Evolutionary conservation across 495 filamentous ascomycete genomes (phyloP).

Genomic region (Hypoxylon crocopeplum): DNA sequence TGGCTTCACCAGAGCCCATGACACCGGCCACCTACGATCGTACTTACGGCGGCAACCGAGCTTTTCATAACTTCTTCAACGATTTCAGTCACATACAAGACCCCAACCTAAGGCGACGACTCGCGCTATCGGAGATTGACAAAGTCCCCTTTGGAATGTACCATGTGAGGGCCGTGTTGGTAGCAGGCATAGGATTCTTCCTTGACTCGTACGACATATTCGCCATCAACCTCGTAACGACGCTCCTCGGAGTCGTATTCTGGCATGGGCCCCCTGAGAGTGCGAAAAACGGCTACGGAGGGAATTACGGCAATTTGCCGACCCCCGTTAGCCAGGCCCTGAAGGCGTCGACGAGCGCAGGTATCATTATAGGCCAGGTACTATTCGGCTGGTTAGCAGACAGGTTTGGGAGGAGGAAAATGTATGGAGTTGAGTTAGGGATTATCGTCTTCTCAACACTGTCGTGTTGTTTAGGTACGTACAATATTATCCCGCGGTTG

Average conservation of each 20-base stretch:
- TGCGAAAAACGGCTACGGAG: constrained; percentile 45
- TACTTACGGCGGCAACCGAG: constrained; percentile 60
- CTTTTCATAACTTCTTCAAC: constrained; percentile 67
- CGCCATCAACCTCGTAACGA: constrained; percentile 73
- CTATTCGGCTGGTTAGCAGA: constrained; percentile 75
- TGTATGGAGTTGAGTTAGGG: constrained; percentile 80
- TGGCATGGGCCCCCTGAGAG: constrained; percentile 57
- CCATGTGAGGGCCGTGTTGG: constrained; percentile 71
- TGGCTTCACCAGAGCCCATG: constrained; percentile 46
- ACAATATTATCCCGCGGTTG: not conserved
- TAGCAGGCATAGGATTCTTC: constrained; percentile 81
- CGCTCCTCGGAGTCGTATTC: constrained; percentile 77
- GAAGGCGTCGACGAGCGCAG: constrained; percentile 76
- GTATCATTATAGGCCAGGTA: constrained; percentile 76
- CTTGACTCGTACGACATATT: constrained; percentile 83
- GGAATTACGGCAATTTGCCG: constrained; percentile 59
- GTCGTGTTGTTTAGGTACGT: constrained; percentile 30
- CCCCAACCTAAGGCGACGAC: constrained; percentile 71
- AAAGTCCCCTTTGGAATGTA: constrained; percentile 80
- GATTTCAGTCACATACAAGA: constrained; percentile 68
- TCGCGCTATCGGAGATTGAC: constrained; percentile 76
- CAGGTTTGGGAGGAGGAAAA: constrained; percentile 71
- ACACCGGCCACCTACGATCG: constrained; percentile 39
- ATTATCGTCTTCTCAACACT: constrained; percentile 64
- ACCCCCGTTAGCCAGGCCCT: constrained; percentile 69